Base-by-base conservation (phyloP, 306 rosid genomes). In the Trifolium fragiferum region DNA sequence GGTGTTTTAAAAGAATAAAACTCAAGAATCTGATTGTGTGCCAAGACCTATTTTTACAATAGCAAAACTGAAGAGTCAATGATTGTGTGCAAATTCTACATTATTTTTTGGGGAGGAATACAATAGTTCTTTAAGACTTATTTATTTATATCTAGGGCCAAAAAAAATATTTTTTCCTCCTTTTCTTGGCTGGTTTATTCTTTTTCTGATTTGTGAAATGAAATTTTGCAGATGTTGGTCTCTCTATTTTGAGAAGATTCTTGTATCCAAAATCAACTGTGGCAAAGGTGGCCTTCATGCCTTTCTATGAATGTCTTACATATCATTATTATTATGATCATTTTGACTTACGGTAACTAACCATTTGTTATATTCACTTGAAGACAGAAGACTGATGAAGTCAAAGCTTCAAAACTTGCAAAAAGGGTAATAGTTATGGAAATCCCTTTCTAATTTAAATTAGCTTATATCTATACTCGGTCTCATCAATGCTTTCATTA, bases 191-290 rank as follows among this genome's bases (percentile, higher is more conserved):
- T 77, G 15, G 35, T 68, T 63, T 55, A 51, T 68, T 61, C 55
- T 32, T 72, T 18, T 37, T n/a, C 75, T 81, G 32, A 72, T 86
- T 73, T 8, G 72, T 66, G 38, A 54, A 71, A 40, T 88, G 40
- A 68, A 60, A 57, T 46, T 87, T 82, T 86, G 57, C 96, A 94
- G 97, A 89, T 87, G 92, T 90, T 66, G 99, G 99, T 43, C 96
- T 92, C 58, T 88, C 97, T 35, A 63, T 94, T 80, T 70, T 94
- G 76, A 87, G 95, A 87, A 92, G 99, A 84, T 94, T 94, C 83
- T 84, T 94, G 88, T 43, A 83, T 82, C 93, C 99, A 2, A 87
- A 84, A 33, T 82, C 93, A 68, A 68, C 66, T 23, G 13, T 77
- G 66, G 71, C 80, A 76, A 91, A 87, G 99, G 99, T 94, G 84